Evolutionary conservation across 2,329 filamentous ascomycete genomes (phyloP), one percentile per base, ranked within the genome.

Genomic region (Purpureocillium takamizusanense): DNA sequence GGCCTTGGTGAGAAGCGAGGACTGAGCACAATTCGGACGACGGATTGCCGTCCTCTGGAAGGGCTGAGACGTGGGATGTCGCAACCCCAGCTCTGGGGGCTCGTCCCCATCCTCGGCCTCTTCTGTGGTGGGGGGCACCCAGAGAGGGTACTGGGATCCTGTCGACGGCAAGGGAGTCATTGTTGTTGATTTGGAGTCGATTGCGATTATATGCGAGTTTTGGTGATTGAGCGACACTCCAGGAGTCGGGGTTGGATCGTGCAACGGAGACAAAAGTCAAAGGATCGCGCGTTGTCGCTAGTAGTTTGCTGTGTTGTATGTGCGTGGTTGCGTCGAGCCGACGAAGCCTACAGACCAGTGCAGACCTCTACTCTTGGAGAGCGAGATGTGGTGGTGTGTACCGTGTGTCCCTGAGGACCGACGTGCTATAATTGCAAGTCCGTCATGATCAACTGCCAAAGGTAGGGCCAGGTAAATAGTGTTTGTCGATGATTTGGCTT

Each of bases 1-100:
- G 28, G 89, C 90, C 55, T 80, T 82, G 17, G 92, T 97, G 51
- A 98, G 69, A 30, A 98, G 75, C 12, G 92, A 97, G 52, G 87
- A 77, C 50, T 85, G 78, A 39, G 75, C 70, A 25, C 59, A 66
- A 27, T 71, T 61, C n/a, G 30, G 66, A 63, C 51, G n/a, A n/a
- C 66, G 66, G 39, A 72, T 63, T 35, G 55, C 56, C 37, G 62
- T 69, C 59, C 66, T 68, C 52, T 61, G 56, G 67, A 78, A 59
- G 55, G 64, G 48, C 37, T 51, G 43, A 44, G 51, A 33, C 47
- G 50, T 35, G 48, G 52, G 42, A 32, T 44, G 48, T 38, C 52
- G 47, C 43, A 54, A 48, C 41, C 45, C 50, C 42, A 59, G 53
- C 63, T 95, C 89, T 51, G 89, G 88, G 36, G 89, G 89, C 61